Evolutionary conservation across 768 basidiomycete genomes (phyloP), one percentile per base, ranked within the genome.

Genomic region (Holtermannia corniformis): DNA sequence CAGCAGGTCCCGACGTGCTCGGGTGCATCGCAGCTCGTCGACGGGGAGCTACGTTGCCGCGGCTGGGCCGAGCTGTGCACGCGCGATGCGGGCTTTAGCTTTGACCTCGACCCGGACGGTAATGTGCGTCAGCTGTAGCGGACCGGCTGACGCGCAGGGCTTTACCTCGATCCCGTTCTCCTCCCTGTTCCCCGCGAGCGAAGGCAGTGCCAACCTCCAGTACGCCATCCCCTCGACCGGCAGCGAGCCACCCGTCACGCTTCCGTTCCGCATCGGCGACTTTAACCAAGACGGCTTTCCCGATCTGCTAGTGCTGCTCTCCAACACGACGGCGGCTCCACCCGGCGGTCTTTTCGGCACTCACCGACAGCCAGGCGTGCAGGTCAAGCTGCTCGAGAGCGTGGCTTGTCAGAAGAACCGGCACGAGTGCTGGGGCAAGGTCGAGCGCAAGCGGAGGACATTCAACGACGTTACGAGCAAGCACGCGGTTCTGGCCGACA

Each of bases 211-310:
- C 53, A 54, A 25, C 54, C 73, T 50, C 67, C 78, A 80, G 2
- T 79, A 95, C 10, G 79, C 89, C 11, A 81, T 87, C 2, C 71
- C 79, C 5, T 86, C 91, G 62, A 80, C 77, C 3, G 79, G 84
- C 0, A 79, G 79, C 61, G 76, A 69, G 1, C 85, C 87, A 0
- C 61, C 82, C 0, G 67, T 92, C 4, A 89, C 92, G 0, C 72
- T 92, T 14, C 78, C 88, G 0, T 71, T 96, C 45, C 83, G 83
- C 56, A 74, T 91, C 0, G 95, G 91, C 26, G 95, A 99, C 72
- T 84, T 80, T 47, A 86, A 96, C 70, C 77, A 93, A 19, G 92
- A 97, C 66, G 95, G 95, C 2, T 97, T 86, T 73, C 91, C 93
- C 0, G 95, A 97, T 62, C 63, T 96, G 5, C 73, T 95, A 5